Conservation (phyloP, 768 basidiomycete genomes). For the Amanita inopinata region DNA sequence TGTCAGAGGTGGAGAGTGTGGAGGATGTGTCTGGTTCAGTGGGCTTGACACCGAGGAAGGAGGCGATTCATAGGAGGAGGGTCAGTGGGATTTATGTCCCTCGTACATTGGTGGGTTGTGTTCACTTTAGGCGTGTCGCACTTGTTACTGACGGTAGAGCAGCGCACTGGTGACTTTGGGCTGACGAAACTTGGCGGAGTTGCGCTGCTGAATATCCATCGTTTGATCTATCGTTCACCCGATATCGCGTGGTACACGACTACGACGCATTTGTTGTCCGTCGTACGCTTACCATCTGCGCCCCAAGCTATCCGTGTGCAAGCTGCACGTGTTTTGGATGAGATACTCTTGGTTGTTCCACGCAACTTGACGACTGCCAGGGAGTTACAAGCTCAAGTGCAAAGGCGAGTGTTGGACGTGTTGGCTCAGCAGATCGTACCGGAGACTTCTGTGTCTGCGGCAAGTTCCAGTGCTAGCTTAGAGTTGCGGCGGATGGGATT, state of each 20-base stretch:
- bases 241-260: conserved; percentile 80
- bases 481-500: conserved; percentile 85
- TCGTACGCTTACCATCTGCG: conserved; percentile 60
- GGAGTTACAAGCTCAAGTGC: conserved; percentile 60
- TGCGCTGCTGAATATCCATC: conserved; percentile 73
- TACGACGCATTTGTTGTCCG: conserved; percentile 69
- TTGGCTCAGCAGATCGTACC: conserved; percentile 71
- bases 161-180: conserved; percentile 94
- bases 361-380: conserved; percentile 53
- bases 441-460: conserved; percentile 23
- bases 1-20: conserved; percentile 27
- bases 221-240: conserved; percentile 75
- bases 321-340: conserved; percentile 80
- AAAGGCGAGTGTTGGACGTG: conserved; percentile 77
- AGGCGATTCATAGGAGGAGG: conserved; percentile 49
- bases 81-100: conserved; percentile 87
- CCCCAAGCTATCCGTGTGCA: conserved; percentile 79
- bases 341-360: conserved; percentile 70
- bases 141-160: conserved; percentile 2
- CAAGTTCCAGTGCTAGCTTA: conserved; percentile 39
- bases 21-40: conserved; percentile 26
- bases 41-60: conserved; percentile 30
- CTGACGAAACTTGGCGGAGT: conserved; percentile 78
- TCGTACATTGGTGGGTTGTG: conserved; percentile 53
- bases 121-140: background rate